These are phyloP conservation scores for Pleomassaria siparia DNA, from an alignment of 2,329 filamentous ascomycete species.

Conservation along the genomic window DNA sequence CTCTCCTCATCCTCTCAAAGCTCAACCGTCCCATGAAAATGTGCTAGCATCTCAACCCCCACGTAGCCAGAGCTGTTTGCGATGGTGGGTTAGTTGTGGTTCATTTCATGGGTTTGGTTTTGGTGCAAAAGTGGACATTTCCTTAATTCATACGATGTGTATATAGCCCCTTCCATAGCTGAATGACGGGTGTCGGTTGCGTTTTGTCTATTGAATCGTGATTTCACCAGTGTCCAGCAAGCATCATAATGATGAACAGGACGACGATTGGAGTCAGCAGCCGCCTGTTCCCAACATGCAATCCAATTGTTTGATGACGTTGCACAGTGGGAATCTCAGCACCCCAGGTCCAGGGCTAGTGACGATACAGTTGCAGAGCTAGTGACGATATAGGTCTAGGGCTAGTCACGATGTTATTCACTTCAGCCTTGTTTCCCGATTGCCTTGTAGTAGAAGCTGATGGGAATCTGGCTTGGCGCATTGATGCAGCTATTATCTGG, in stretches of 20 bases:
- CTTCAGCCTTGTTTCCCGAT: slow-evolving; percentile 1
- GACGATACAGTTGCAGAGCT: neutral
- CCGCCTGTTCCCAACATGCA: neutral
- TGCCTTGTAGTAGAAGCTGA: neutral
- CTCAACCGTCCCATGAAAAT: too few species aligned
- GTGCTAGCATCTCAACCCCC: neutral
- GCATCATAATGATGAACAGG: too few species aligned
- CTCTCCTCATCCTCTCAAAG: neutral
- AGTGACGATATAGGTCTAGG: neutral
- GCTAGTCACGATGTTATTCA: neutral
- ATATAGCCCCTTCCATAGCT: slow-evolving; percentile 18
- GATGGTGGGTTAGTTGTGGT: neutral
- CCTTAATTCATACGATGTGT: slow-evolving; percentile 5
- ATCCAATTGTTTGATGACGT: too few species aligned
- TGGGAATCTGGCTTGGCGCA: neutral
- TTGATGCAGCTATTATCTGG: neutral
- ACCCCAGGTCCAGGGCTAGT: too few species aligned
- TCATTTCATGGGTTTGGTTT: slow-evolving; percentile 1
- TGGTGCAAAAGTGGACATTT: slow-evolving; percentile 11
- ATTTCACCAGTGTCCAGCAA: neutral
- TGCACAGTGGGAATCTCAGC: too few species aligned
- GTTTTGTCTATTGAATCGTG: slow-evolving; percentile 1
- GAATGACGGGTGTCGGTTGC: slow-evolving; percentile 16
- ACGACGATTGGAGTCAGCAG: neutral
- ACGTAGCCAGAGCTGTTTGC: neutral